A percentile compares a stretch with the other conserved stretches of the same genome.
phyloP scores from a whole-genome alignment of 2,329 filamentous ascomycete species.

The Neocucurbitaria cava region DNA sequence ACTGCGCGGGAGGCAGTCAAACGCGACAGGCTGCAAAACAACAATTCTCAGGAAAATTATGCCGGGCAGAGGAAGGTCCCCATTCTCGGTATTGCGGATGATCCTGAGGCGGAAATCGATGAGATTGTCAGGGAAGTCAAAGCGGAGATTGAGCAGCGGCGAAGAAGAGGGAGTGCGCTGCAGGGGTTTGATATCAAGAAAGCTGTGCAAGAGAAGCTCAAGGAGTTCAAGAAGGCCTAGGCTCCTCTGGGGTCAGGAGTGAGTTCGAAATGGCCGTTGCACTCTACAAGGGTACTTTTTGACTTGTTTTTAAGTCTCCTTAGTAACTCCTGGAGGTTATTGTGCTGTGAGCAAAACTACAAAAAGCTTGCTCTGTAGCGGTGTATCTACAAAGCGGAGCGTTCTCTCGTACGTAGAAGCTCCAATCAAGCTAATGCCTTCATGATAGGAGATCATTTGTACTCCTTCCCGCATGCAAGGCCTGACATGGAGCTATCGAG shows the following conservation, averaged over 20 bases:
- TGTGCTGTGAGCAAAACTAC: no score
- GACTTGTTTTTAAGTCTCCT: no score
- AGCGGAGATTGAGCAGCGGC: constrained; percentile 71
- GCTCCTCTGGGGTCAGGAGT: neutral
- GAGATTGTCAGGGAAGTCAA: constrained; percentile 79
- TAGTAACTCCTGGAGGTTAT: no score
- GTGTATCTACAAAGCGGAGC: no score
- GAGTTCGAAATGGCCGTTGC: no score
- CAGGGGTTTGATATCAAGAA: constrained; percentile 46
- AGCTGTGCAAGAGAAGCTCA: constrained; percentile 47
- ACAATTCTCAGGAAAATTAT: constrained; percentile 61
- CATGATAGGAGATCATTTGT: no score
- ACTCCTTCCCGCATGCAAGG: no score
- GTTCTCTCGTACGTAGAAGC: no score
- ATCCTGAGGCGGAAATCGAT: constrained; percentile 76
- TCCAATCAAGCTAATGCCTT: no score
- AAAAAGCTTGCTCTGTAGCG: no score
- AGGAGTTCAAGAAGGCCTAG: constrained; percentile 35
- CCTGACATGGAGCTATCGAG: no score
- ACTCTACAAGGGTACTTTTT: no score
- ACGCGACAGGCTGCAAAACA: constrained; percentile 53
- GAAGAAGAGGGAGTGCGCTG: constrained; percentile 51
- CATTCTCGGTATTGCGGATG: constrained; percentile 78
- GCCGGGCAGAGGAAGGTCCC: constrained; percentile 62
- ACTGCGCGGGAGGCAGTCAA: constrained; percentile 44